Conservation (phyloP, 495 filamentous ascomycete genomes). For the Hypoxylon subgilvum region DNA sequence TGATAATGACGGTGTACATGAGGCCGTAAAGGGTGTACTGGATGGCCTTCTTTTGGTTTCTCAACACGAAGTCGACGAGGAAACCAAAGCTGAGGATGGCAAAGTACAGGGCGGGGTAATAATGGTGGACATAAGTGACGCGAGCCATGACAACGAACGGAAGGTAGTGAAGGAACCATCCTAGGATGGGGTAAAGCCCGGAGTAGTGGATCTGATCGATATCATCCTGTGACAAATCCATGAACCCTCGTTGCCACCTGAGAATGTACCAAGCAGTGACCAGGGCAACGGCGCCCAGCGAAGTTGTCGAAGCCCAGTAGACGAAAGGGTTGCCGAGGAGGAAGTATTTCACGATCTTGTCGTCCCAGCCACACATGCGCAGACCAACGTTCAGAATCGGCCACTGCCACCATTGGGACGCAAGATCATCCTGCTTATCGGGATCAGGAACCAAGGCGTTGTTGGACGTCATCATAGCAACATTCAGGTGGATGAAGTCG, state of each 20-base stretch:
- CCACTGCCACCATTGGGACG: slow-evolving; percentile 98
- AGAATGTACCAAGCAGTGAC: slow-evolving; percentile 84
- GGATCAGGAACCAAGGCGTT: slow-evolving; percentile 97
- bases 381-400: slow-evolving; percentile 92
- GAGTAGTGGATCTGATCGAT: slow-evolving; percentile 95
- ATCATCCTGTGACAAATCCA: slow-evolving; percentile 76
- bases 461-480: slow-evolving; percentile 99
- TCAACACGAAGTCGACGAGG: slow-evolving; percentile 80
- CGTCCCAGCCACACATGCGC: slow-evolving; percentile 98
- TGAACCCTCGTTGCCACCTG: slow-evolving; percentile 94
- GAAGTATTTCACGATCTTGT: slow-evolving; percentile 95
- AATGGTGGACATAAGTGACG: slow-evolving; percentile 98
- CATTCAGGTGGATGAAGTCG: slow-evolving; percentile 96
- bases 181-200: slow-evolving; percentile 86
- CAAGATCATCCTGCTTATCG: slow-evolving; percentile 98
- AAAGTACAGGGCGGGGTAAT: slow-evolving; percentile 98
- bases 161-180: slow-evolving; percentile 95
- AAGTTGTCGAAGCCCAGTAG: slow-evolving; percentile 90
- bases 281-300: slow-evolving; percentile 71
- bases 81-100: slow-evolving; percentile 91
- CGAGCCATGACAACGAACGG: slow-evolving; percentile 97
- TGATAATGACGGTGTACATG: slow-evolving; percentile 74
- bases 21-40: slow-evolving; percentile 69
- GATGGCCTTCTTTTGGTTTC: slow-evolving; percentile 62
- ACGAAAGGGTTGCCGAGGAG: slow-evolving; percentile 94